A percentile compares a stretch with the other conserved stretches of the same genome.
phyloP scores from a whole-genome alignment of 345 rosid genomes.

The Turnera subulata region DNA sequence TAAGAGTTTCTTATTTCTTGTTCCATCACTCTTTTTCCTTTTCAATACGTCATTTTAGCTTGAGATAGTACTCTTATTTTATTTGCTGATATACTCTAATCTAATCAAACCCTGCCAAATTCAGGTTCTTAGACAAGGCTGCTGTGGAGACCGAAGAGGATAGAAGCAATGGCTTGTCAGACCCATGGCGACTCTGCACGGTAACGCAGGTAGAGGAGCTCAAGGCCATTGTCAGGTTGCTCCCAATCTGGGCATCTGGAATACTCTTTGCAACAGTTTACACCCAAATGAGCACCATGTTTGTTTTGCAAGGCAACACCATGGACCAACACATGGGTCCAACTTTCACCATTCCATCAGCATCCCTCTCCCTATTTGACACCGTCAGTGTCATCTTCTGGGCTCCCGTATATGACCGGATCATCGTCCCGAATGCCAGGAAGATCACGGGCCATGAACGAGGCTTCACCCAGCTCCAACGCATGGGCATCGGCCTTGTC shows the following conservation, averaged over 20 bases:
- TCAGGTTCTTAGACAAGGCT: constrained; percentile 90
- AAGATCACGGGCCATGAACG: constrained; percentile 67
- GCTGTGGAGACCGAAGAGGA: constrained; percentile 65
- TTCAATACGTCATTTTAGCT: too few relatives aligned
- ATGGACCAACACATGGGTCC: constrained; percentile 90
- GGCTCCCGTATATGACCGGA: constrained; percentile 67
- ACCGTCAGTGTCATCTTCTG: constrained; percentile 87
- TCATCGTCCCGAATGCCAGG: constrained; percentile 62
- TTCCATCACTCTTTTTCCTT: too few relatives aligned
- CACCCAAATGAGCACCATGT: constrained; percentile 90
- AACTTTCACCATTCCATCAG: constrained; percentile 69
- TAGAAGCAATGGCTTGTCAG: constrained; percentile 34
- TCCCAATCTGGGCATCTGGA: constrained; percentile 89
- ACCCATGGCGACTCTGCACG: constrained; percentile 81
- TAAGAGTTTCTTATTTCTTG: too few relatives aligned
- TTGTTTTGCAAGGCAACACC: constrained; percentile 87
- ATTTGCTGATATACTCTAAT: too few relatives aligned
- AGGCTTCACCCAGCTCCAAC: constrained; percentile 90
- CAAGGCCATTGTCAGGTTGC: constrained; percentile 66
- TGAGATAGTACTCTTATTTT: too few relatives aligned
- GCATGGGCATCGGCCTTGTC: constrained; percentile 87
- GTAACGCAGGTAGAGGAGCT: constrained; percentile 96
- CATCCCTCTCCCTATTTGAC: constrained; percentile 85
- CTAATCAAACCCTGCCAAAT: neutral
- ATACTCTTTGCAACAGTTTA: constrained; percentile 78